phyloP scores from a whole-genome alignment of 371 early-diverging fungal species.

The Fennellomyces sp. region DNA sequence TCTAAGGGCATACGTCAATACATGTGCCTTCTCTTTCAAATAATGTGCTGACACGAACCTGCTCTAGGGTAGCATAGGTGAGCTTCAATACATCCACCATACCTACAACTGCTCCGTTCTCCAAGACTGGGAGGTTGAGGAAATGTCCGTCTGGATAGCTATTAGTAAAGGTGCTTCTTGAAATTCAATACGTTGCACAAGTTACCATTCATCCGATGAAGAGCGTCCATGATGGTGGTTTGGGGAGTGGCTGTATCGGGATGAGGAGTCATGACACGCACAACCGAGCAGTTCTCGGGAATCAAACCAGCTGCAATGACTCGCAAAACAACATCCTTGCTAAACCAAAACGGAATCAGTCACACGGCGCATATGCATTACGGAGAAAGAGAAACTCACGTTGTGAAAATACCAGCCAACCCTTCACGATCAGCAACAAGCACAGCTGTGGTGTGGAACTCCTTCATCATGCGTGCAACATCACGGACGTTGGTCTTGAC shows the following conservation, averaged over 20 bases:
- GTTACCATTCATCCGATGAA: constrained; percentile 87
- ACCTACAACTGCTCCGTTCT: constrained; percentile 75
- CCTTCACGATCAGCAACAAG: constrained; percentile 81
- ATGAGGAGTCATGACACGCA: constrained; percentile 95
- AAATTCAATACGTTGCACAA: too few species aligned
- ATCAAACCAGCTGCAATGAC: constrained; percentile 90
- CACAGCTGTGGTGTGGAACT: constrained; percentile 84
- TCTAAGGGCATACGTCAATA: too few species aligned
- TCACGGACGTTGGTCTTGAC: constrained; percentile 82
- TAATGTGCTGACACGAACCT: too few species aligned
- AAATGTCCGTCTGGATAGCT: constrained; percentile 80
- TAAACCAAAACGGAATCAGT: constrained; percentile 16
- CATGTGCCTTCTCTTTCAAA: too few species aligned
- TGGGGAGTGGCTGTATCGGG: constrained; percentile 84
- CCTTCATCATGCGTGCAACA: constrained; percentile 85
- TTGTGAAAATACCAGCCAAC: constrained; percentile 90
- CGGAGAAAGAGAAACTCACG: constrained; percentile 32
- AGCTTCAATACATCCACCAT: constrained; percentile 92
- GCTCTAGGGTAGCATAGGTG: constrained; percentile 82
- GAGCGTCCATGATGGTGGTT: constrained; percentile 84
- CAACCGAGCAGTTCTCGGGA: constrained; percentile 84
- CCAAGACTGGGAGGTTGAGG: constrained; percentile 93
- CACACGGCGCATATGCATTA: background rate
- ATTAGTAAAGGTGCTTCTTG: constrained; percentile 6
- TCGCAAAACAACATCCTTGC: constrained; percentile 85